phyloP scores from a whole-genome alignment of 225 moss, liverwort and hornwort genomes.

The Climacium dendroides region DNA sequence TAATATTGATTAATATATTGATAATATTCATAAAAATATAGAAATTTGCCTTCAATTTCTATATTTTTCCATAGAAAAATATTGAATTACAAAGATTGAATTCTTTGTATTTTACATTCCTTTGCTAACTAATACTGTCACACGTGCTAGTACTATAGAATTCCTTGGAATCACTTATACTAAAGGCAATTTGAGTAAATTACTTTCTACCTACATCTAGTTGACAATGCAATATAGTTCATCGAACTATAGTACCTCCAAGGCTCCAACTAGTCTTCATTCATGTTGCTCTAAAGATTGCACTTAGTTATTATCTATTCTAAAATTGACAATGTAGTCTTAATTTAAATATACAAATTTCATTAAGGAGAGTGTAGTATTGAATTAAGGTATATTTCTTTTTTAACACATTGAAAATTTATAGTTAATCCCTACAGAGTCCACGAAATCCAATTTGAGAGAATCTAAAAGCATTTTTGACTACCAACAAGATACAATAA shows the following conservation, averaged over 20 bases:
- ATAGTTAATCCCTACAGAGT: neutral
- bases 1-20: no score
- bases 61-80: no score
- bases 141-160: neutral
- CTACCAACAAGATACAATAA: neutral
- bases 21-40: no score
- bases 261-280: neutral
- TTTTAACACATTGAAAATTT: neutral
- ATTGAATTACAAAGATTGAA: neutral
- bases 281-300: neutral
- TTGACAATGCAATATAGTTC: neutral
- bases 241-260: neutral
- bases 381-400: accelerated
- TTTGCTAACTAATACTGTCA: neutral
- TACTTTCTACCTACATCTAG: accelerated
- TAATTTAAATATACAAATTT: neutral
- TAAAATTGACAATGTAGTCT: neutral
- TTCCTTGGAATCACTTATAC: neutral
- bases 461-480: neutral
- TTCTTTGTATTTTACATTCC: neutral
- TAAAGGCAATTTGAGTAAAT: neutral
- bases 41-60: no score
- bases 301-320: neutral
- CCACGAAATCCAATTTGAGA: neutral
- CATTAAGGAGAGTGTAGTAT: neutral